Base-by-base conservation (phyloP, 257 asterid genomes). In the Haberlea rhodopensis region DNA sequence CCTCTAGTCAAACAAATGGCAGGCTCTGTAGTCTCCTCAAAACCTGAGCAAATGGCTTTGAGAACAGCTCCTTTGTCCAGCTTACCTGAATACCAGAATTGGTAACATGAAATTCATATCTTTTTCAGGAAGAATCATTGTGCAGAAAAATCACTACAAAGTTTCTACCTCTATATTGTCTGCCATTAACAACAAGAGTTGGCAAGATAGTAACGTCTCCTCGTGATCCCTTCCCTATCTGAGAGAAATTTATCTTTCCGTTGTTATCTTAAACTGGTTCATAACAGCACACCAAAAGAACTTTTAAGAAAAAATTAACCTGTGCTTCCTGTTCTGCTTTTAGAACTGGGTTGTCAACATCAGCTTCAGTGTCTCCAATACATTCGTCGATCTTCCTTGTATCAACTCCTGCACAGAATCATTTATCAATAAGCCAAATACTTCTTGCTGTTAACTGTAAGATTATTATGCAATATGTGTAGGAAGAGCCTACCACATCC, bases 321-420 rank as follows among this genome's bases (percentile, higher is more conserved):
- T 83, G 89, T 58, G 83, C 78, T 57, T 83, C 84, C 53, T 83
- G 89, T 69, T 82, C 88, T 22, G 79, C 76, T 75, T 70, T 72
- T 11, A 89, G 81, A 58, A 91, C 56, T 31, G 87, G 87, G 77
- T 91, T 91, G 57, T 87, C 96, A n/a, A 34, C 66, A 67, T 91
- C 92, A 0, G 92, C 95, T 68, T 82, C 89, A 21, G 80, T 69
- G 74, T 89, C 95, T 69, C 98, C 96, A 34, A 91, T 81, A 62
- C 98, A 91, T 56, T 83, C 80, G 34, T 89, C 87, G 49, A 91
- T 85, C 81, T 82, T 77, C 73, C 75, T 79, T 49, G 84, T 81
- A 40, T 89, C 96, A 65, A 82, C 60, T 46, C 96, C 98, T 88
- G 71, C 69, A 76, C 4, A 25, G 5, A 62, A n/a, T 6, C 32